Evolutionary conservation across 805 yeast genomes (phyloP), one percentile per base, ranked within the genome.

Genomic region (Candida montana): DNA sequence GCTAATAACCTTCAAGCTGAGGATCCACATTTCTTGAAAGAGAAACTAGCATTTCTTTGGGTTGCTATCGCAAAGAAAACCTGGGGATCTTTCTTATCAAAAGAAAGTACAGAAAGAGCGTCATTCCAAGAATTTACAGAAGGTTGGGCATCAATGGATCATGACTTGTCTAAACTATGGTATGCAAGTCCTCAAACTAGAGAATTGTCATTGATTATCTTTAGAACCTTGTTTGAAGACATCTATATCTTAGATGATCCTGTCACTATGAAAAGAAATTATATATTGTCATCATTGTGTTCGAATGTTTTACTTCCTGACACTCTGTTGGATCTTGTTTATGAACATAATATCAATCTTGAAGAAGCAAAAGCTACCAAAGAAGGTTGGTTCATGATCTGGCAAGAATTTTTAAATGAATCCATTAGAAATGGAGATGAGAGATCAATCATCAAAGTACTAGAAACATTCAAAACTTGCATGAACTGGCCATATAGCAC

Each of bases 91-190:
- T 79, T 75, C 45, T 62, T 84, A n/a, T 70, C 62, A 10, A 41
- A 48, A 3, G 55, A 52, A 27, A 65, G 59, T 17, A 49, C 49
- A n/a, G 57, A 50, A 11, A 55, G 53, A 42, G 53, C 65, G 3
- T 63, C 64, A 5, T 80, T 69, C n/a, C 69, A 71, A 40, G 80
- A 79, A 40, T 63, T 74, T 26, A 49, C 66, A 10, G 77, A 74
- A 45, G 84, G 95, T 17, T 93, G 99, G 99, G 69, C 71, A 2
- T 74, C 82, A 16, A 89, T 93, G 96, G 99, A 93, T 55, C 64
- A 71, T 13, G 82, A 82, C 50, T 67, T 93, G 32, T 73, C 80
- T 50, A 73, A 74, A 38, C 65, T 93, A 48, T 93, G 98, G 98
- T 70, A 74, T 42, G 67, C 65, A 45, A 75, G 75, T 39, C 62